phyloP scores from a whole-genome alignment of 164 flowering plant species.

The Vitis riparia region DNA sequence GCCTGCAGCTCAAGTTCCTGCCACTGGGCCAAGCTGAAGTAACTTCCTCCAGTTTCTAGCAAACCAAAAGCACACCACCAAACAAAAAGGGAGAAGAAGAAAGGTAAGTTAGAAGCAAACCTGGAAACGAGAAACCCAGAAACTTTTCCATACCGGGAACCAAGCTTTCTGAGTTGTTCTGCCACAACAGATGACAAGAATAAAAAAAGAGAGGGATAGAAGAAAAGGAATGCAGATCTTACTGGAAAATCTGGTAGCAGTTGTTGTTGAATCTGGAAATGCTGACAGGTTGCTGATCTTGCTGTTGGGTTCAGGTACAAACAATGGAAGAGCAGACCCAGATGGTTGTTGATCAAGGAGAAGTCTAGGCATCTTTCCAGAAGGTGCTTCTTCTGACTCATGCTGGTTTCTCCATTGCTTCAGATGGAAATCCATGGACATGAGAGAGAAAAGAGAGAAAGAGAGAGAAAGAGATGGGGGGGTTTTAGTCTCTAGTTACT shows the following conservation, averaged over 20 bases:
- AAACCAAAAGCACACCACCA: constrained; percentile 4
- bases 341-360: constrained; percentile 32
- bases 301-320: constrained; percentile 49
- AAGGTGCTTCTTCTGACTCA: constrained; percentile 56
- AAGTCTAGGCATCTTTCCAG: constrained; percentile 56
- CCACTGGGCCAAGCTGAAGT: constrained; percentile 77
- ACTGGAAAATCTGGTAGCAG: constrained; percentile 51
- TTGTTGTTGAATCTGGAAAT: constrained; percentile 40
- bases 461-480: constrained; percentile 14
- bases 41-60: constrained; percentile 42
- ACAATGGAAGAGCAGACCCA: constrained; percentile 62
- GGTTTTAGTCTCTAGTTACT: too few relatives aligned
- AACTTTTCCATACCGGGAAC: not conserved
- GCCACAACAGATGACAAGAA: not conserved
- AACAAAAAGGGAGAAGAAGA: constrained; percentile 1
- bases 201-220: constrained; percentile 5
- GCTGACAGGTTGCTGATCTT: constrained; percentile 45
- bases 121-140: not conserved
- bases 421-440: constrained; percentile 49
- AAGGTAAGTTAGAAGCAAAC: not conserved
- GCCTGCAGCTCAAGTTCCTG: constrained; percentile 94
- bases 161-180: not conserved
- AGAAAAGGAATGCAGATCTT: constrained; percentile 8
- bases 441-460: not conserved
- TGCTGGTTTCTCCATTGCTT: constrained; percentile 47